Evolutionary conservation across 2,329 filamentous ascomycete species (phyloP).

Genomic region (Paraconiothyrium brasiliense): DNA sequence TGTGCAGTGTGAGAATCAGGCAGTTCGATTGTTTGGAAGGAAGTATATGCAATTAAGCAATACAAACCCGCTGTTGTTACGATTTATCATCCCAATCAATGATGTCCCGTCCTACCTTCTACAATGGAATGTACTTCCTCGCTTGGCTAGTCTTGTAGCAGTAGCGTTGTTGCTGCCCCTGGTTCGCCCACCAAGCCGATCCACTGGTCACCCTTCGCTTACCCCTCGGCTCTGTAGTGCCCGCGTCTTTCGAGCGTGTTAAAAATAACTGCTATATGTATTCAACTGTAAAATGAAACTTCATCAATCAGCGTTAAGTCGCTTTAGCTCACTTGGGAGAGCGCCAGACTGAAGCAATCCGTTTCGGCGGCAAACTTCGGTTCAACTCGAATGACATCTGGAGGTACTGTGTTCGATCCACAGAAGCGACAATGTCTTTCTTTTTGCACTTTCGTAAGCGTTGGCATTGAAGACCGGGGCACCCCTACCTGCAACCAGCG

Average conservation of each 20-base stretch:
- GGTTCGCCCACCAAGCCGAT: neutral
- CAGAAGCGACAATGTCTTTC: constrained; percentile 17
- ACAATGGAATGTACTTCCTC: neutral
- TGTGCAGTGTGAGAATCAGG: too few species aligned
- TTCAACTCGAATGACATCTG: constrained; percentile 14
- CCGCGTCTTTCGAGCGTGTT: too few species aligned
- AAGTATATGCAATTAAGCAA: too few species aligned
- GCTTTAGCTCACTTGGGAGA: constrained; percentile 23
- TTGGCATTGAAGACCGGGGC: too few species aligned
- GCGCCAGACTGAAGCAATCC: constrained; percentile 22
- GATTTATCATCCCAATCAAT: neutral
- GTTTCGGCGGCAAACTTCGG: constrained; percentile 14
- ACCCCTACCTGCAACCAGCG: too few species aligned
- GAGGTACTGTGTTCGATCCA: constrained; percentile 21
- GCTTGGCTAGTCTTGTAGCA: neutral
- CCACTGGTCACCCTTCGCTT: constrained; percentile 5
- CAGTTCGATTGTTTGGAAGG: too few species aligned
- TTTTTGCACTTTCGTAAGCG: neutral
- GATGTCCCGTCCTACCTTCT: neutral
- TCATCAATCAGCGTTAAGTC: constrained; percentile 7
- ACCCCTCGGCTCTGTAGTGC: neutral
- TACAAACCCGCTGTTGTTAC: too few species aligned
- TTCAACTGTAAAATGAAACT: too few species aligned
- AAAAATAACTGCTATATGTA: too few species aligned
- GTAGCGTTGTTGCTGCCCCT: too few species aligned